These are phyloP conservation scores for Neopestalotiopsis clavispora DNA, from an alignment of 2,329 filamentous ascomycete species.

Conservation along the genomic window DNA sequence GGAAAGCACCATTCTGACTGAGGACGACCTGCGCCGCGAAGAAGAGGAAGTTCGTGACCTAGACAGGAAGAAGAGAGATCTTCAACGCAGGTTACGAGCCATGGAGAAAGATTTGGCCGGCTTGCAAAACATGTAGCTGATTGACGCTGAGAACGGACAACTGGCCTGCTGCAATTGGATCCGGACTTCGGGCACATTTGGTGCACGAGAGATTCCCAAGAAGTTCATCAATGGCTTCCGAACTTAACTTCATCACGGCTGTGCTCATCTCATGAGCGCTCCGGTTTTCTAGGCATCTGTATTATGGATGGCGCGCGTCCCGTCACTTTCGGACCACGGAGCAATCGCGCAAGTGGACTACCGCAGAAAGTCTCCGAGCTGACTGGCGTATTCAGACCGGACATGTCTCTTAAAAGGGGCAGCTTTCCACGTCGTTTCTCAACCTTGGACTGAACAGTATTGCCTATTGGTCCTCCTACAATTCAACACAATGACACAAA, in stretches of 20 bases:
- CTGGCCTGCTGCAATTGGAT: not conserved
- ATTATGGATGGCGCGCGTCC: not conserved
- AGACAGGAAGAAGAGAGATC: constrained; percentile 60
- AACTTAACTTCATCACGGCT: not conserved
- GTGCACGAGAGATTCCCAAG: not conserved
- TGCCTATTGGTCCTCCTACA: not conserved
- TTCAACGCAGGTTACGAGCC: constrained; percentile 55
- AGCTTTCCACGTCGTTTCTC: not conserved
- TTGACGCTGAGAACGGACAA: not conserved
- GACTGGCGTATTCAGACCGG: not conserved
- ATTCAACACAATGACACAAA: constrained; percentile 57
- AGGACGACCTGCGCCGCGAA: constrained; percentile 71
- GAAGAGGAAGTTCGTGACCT: constrained; percentile 68
- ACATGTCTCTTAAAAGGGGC: not conserved
- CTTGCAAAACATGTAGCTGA: constrained; percentile 31
- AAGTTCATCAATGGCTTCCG: not conserved
- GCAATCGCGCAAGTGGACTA: not conserved
- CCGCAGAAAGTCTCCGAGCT: not conserved
- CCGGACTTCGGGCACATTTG: not conserved
- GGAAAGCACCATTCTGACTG: constrained; percentile 58
- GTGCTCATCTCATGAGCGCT: not conserved
- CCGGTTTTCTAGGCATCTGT: not conserved
- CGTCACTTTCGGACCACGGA: not conserved
- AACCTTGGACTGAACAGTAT: not conserved
- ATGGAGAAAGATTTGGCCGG: constrained; percentile 63